Conservation (phyloP, 2,329 filamentous ascomycete species). For the Didymella sp. region DNA sequence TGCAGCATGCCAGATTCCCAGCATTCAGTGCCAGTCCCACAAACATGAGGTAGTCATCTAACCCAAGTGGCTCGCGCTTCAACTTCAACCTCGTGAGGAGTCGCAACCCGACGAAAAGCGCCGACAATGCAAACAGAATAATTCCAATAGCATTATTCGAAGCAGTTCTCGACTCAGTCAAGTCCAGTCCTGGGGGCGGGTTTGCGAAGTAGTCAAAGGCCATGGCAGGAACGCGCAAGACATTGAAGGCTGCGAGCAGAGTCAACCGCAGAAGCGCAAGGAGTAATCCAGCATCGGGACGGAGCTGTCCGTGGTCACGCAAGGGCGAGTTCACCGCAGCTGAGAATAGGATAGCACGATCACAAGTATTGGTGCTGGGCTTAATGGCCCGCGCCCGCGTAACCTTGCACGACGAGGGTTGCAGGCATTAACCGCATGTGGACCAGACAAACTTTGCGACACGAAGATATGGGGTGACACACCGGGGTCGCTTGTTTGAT, state of each 20-base stretch:
- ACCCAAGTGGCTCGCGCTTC: constrained; percentile 25
- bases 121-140: constrained; percentile 29
- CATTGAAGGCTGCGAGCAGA: neutral
- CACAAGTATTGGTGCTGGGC: constrained; percentile 3
- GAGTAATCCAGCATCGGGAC: neutral
- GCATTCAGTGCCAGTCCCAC: constrained; percentile 30
- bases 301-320: neutral
- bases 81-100: constrained; percentile 27
- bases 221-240: constrained; percentile 7
- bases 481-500: neutral
- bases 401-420: neutral
- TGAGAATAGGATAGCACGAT: neutral
- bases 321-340: neutral
- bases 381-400: constrained; percentile 1
- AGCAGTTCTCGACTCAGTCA: constrained; percentile 31
- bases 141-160: constrained; percentile 33
- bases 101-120: constrained; percentile 29
- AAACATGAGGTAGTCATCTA: constrained; percentile 38
- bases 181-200: constrained; percentile 26
- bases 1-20: constrained; percentile 35
- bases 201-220: constrained; percentile 23
- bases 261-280: neutral
- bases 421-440: neutral
- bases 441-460: neutral
- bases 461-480: neutral